Evolutionary conservation across 305 asterid species (phyloP).

Genomic region (Fraxinus ornus): DNA sequence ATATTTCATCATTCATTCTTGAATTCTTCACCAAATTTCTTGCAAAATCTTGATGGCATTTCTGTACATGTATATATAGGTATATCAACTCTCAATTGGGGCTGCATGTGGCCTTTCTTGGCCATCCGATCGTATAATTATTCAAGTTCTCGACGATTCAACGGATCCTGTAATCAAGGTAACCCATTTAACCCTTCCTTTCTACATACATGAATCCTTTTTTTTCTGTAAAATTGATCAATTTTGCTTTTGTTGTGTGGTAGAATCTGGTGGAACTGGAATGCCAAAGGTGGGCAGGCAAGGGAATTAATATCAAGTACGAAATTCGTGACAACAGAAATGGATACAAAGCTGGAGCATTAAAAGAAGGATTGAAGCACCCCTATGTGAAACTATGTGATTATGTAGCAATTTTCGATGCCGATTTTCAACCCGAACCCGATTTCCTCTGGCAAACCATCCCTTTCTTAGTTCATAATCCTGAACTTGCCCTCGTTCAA

Average conservation of each 20-base stretch:
- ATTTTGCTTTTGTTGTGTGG: not conserved
- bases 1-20: not conserved
- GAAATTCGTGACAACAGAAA: constrained; percentile 79
- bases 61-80: constrained; percentile 28
- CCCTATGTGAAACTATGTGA: constrained; percentile 69
- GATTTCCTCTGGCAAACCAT: constrained; percentile 75
- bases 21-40: not conserved
- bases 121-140: constrained; percentile 75
- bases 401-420: constrained; percentile 77
- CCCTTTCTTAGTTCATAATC: constrained; percentile 72
- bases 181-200: not conserved
- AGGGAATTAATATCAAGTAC: constrained; percentile 82
- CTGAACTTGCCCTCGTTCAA: constrained; percentile 76
- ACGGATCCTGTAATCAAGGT: constrained; percentile 55
- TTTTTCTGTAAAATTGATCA: not conserved
- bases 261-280: constrained; percentile 79
- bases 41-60: not conserved
- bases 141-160: constrained; percentile 89
- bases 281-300: constrained; percentile 88
- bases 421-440: constrained; percentile 92
- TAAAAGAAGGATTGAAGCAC: constrained; percentile 68
- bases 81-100: constrained; percentile 77
- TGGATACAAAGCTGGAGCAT: constrained; percentile 95
- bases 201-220: not conserved
- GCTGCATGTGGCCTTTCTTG: constrained; percentile 92